A percentile compares a stretch with the other conserved stretches of the same genome.
Evolutionary conservation across 352 stramenopile species (phyloP).

Genomic region (Labyrinthula sp.): DNA sequence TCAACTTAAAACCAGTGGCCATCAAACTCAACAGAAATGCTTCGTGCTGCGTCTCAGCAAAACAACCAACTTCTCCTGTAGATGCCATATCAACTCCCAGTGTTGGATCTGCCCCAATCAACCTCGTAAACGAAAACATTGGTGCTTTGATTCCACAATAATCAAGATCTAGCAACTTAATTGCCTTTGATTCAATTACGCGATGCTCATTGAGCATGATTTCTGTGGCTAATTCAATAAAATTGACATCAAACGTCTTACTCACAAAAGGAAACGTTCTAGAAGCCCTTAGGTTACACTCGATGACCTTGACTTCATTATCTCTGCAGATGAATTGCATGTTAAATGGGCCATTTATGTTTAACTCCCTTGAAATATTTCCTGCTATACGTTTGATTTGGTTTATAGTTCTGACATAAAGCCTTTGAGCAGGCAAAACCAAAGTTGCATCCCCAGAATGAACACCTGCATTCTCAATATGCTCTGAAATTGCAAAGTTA

Average conservation of each 20-base stretch:
- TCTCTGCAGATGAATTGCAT: constrained; percentile 95
- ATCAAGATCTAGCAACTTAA: constrained; percentile 55
- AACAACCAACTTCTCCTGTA: constrained; percentile 93
- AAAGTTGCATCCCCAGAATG: constrained; percentile 94
- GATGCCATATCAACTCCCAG: constrained; percentile 90
- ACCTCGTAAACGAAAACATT: constrained; percentile 94
- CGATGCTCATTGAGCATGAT: constrained; percentile 47
- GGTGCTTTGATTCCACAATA: constrained; percentile 86
- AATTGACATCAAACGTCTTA: constrained; percentile 94
- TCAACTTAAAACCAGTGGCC: constrained; percentile 57
- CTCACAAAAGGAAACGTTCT: constrained; percentile 97
- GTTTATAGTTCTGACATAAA: constrained; percentile 87
- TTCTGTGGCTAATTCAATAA: constrained; percentile 88
- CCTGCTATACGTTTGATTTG: constrained; percentile 81
- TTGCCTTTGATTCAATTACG: constrained; percentile 53
- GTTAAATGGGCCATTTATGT: constrained; percentile 96
- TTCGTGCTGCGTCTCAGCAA: constrained; percentile 78
- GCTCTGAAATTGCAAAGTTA: constrained; percentile 96
- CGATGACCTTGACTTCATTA: constrained; percentile 95
- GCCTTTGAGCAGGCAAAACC: constrained; percentile 83
- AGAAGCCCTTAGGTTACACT: constrained; percentile 94
- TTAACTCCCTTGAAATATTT: constrained; percentile 74
- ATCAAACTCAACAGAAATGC: constrained; percentile 79
- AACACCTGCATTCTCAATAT: constrained; percentile 97
- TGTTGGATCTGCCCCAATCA: constrained; percentile 81